Percentiles rank a stretch among this genome's conserved stretches.
Evolutionary conservation across 371 early-diverging fungal genomes (phyloP).

Genomic region (Apophysomyces elegans): DNA sequence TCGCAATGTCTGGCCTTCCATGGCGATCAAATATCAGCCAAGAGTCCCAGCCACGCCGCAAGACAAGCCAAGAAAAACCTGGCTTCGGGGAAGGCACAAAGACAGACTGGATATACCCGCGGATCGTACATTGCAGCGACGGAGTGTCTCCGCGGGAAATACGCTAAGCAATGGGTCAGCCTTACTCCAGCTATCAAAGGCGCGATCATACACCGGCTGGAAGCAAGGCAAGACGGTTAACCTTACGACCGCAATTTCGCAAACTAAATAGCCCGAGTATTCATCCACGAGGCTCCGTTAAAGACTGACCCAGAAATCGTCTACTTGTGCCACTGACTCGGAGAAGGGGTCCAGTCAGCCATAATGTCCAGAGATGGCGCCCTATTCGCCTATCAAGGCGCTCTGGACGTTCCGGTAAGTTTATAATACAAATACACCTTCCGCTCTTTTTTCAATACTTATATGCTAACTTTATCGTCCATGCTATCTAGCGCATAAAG

Average conservation of each 20-base stretch:
- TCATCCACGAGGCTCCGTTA: neutral
- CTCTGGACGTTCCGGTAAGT: constrained; percentile 14
- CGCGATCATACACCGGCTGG: neutral
- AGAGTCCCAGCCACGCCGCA: neutral
- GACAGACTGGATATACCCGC: neutral
- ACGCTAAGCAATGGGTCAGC: constrained; percentile 7
- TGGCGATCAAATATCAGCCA: neutral
- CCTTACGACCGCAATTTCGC: neutral
- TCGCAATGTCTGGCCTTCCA: neutral
- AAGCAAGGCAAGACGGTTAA: neutral
- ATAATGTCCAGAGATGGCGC: constrained; percentile 17
- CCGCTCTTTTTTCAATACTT: neutral
- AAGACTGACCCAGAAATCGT: neutral
- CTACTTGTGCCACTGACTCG: neutral
- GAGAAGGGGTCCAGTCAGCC: neutral
- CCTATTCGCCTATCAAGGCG: constrained; percentile 16
- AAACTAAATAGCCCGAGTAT: neutral
- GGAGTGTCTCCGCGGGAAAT: constrained; percentile 4
- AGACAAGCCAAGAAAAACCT: constrained; percentile 9
- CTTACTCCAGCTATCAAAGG: neutral
- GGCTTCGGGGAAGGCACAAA: neutral
- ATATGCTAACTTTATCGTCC: neutral
- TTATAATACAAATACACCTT: neutral
- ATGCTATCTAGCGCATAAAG: neutral
- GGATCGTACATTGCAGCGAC: neutral